Evolutionary conservation across 2,329 filamentous ascomycete genomes (phyloP).

Genomic region (Cadophora malorum): DNA sequence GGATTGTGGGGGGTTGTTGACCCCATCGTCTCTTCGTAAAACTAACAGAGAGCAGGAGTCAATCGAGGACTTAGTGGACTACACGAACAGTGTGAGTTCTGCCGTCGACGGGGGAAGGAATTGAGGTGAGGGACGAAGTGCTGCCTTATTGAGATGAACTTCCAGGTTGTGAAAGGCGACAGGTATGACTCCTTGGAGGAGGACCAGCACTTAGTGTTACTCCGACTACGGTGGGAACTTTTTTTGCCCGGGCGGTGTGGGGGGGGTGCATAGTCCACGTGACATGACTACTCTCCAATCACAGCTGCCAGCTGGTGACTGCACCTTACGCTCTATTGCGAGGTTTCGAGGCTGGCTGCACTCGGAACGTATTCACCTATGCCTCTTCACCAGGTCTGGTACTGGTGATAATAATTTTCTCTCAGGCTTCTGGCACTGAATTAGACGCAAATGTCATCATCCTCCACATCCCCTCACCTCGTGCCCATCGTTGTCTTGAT

Average conservation of each 20-base stretch:
- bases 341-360: no score
- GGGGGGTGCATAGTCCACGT: background rate
- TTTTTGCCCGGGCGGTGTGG: background rate
- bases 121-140: background rate
- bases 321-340: no score
- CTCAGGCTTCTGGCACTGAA: no score
- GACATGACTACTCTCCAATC: background rate
- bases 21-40: constrained; percentile 35
- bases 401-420: no score
- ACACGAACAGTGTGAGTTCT: background rate
- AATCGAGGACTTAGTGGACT: background rate
- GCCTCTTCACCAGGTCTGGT: no score
- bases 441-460: no score
- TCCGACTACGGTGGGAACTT: background rate
- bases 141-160: background rate
- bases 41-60: background rate
- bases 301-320: no score
- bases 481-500: no score
- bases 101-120: background rate
- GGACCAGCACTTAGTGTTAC: background rate
- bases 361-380: no score
- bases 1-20: constrained; percentile 45
- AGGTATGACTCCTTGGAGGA: background rate
- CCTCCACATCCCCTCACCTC: no score
- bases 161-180: background rate